phyloP scores from a whole-genome alignment of 2,329 filamentous ascomycete genomes.

The Emericellopsis cladophorae region DNA sequence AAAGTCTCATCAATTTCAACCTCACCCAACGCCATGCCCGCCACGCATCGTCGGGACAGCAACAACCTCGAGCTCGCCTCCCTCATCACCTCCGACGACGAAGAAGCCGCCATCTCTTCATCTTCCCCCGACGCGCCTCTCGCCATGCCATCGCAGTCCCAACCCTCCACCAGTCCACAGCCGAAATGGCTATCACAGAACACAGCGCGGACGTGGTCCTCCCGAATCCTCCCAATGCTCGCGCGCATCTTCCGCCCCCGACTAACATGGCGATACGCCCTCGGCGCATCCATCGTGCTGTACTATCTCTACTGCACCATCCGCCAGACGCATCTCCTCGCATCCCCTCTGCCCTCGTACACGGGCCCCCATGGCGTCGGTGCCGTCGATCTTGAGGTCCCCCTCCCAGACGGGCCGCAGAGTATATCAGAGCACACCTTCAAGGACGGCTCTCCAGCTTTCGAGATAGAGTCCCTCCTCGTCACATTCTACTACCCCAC shows the following conservation, averaged over 20 bases:
- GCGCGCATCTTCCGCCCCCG: constrained; percentile 14
- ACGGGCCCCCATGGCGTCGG: constrained; percentile 31
- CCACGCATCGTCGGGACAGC: no score
- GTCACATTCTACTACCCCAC: constrained; percentile 37
- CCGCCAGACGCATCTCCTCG: constrained; percentile 26
- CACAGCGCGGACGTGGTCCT: background rate
- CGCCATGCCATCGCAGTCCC: background rate
- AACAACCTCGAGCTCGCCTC: constrained; percentile 3
- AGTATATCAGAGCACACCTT: constrained; percentile 18
- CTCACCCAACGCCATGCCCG: no score
- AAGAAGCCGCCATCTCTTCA: background rate
- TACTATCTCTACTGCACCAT: constrained; percentile 27
- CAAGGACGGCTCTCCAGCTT: constrained; percentile 23
- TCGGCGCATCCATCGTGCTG: constrained; percentile 11
- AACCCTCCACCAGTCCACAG: background rate
- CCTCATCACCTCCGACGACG: constrained; percentile 1
- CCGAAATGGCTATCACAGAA: constrained; percentile 3
- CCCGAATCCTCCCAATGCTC: background rate
- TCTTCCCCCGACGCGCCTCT: constrained; percentile 1
- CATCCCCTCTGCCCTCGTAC: constrained; percentile 28
- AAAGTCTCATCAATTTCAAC: no score
- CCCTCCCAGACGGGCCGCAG: constrained; percentile 16
- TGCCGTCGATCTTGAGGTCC: constrained; percentile 32
- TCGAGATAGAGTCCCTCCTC: constrained; percentile 31
- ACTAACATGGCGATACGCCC: constrained; percentile 19